Base-by-base conservation (phyloP, 352 stramenopile genomes). In the Pythium periplocum region DNA sequence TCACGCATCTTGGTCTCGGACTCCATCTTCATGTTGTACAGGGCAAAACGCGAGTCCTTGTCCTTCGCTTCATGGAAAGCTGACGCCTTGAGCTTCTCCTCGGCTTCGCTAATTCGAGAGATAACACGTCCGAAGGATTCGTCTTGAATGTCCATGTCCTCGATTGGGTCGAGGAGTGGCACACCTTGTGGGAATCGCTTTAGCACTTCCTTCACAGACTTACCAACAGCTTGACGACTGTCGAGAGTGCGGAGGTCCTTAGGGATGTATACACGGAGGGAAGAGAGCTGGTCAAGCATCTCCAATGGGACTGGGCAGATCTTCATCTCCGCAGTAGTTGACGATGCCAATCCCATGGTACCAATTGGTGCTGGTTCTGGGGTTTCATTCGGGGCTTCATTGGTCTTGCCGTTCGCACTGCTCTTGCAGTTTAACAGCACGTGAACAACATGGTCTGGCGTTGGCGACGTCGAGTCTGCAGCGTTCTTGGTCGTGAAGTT, bases 81-180 rank as follows among this genome's bases (percentile, higher is more conserved):
- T 34, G 74, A 80, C 11, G 53, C 73, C 51, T 73, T 71, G 2
- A 97, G 62, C 48, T 92, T 86, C 33, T 73, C 73, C 48, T 94
- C 71, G 0, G 87, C 66, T n/a, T 92, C 79, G 1, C 69, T 54
- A 12, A 86, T 83, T 63, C 86, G 86, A n/a, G 87, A 71, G 42
- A 98, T 79, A 37, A 98, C 69, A 6, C 84, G 95, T 5, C 83
- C 76, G 48, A 98, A 98, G 34, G 90, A 80, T 17, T 87, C 73
- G 57, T 95, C 86, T 46, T 93, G 77, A 45, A 99, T 98, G 54
- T 96, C 84, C 64, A 98, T 90, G 65, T 99, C 96, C 53, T 97
- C 86, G 31, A 97, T 74, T 17, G 95, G 94, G 59, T 98, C 94
- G 8, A 98, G 61, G 4, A 98, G 72, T 6, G 93, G 92, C 36